Conservation (phyloP, 2,329 filamentous ascomycete genomes). For the Colletotrichum sp. region DNA sequence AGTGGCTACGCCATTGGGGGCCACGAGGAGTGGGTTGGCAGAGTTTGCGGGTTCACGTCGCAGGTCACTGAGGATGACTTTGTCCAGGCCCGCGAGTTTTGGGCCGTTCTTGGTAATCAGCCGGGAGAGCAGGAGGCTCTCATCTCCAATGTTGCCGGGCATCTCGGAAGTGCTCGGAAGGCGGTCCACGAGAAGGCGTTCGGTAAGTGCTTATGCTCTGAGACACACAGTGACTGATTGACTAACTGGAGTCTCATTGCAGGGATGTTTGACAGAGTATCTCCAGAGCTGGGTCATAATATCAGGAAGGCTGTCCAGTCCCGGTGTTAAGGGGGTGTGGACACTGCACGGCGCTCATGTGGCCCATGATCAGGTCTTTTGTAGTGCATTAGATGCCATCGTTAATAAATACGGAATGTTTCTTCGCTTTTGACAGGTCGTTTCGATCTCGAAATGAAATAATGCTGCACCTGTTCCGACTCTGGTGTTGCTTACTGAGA, state of each 20-base stretch:
- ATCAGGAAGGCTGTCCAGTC: not conserved
- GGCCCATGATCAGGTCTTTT: not conserved
- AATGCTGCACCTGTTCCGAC: rapidly evolving
- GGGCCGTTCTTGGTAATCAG: not conserved
- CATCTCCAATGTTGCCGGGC: not conserved
- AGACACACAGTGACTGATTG: too few species aligned
- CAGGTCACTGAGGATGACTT: constrained; percentile 5
- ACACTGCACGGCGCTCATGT: too few species aligned
- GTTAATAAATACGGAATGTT: too few species aligned
- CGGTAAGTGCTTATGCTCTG: not conserved
- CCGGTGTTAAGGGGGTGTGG: not conserved
- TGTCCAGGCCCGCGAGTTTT: not conserved
- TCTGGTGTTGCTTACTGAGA: rapidly evolving
- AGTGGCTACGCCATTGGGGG: not conserved
- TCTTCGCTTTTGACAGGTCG: too few species aligned
- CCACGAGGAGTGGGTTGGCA: constrained; percentile 5
- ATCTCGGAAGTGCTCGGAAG: not conserved
- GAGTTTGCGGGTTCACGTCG: constrained; percentile 1
- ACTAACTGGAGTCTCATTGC: not conserved
- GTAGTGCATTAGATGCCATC: not conserved
- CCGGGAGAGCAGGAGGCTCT: not conserved
- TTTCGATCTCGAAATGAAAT: too few species aligned
- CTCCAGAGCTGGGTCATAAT: not conserved
- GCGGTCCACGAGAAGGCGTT: constrained; percentile 2
- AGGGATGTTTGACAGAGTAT: not conserved